phyloP scores from a whole-genome alignment of 1,284 basidiomycete genomes.

The Sanghuangporus baumii region DNA sequence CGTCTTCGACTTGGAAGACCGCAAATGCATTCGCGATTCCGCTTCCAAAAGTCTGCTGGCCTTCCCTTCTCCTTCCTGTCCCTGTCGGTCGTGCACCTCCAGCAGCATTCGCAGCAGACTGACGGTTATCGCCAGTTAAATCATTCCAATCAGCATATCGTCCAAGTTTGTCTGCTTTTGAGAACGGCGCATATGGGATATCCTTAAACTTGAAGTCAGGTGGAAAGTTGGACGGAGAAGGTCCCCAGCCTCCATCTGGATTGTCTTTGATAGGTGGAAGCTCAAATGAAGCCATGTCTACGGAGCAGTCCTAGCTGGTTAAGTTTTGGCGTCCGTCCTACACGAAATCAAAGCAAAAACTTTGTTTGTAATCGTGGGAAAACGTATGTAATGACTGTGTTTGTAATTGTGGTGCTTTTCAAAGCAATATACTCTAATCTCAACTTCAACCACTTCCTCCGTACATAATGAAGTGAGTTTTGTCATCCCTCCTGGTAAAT shows the following conservation, averaged over 20 bases:
- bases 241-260: constrained; percentile 80
- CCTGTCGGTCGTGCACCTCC: constrained; percentile 26
- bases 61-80: constrained; percentile 51
- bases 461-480: constrained; percentile 61
- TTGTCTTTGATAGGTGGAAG: constrained; percentile 76
- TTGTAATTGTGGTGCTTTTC: neutral
- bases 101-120: constrained; percentile 43
- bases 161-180: constrained; percentile 97
- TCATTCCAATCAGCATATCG: constrained; percentile 98
- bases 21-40: constrained; percentile 91
- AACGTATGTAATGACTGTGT: neutral
- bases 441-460: neutral
- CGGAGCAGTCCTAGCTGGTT: constrained; percentile 15
- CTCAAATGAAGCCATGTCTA: constrained; percentile 65
- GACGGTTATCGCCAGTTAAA: constrained; percentile 57
- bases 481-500: neutral
- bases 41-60: constrained; percentile 70
- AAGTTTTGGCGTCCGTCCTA: neutral
- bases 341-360: neutral
- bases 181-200: constrained; percentile 95
- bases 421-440: constrained; percentile 7
- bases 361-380: constrained; percentile 13
- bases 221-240: constrained; percentile 69
- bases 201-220: constrained; percentile 82
- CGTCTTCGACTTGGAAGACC: constrained; percentile 98